Base-by-base conservation (phyloP, 73 alveolate genomes). In the Paraurostyla sp. region DNA sequence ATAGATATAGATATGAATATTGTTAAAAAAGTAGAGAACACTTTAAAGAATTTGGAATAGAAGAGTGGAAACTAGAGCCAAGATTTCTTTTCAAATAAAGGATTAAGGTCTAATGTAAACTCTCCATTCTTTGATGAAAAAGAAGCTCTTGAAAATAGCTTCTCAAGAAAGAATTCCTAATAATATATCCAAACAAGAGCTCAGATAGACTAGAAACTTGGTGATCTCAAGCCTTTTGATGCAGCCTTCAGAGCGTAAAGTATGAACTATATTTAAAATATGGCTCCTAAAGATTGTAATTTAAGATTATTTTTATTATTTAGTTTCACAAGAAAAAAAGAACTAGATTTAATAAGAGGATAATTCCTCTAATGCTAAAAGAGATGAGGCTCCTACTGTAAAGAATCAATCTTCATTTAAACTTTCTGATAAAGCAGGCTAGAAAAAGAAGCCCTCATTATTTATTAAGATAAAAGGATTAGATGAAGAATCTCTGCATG, bases 81-180 rank as follows among this genome's bases (percentile, higher is more conserved):
- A 22, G 25, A 65, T 6, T 38, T 65, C 54, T 65, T 65, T 35
- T 2, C 35, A 18, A 36, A 65, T 38, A 9, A 33, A 38, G 41
- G 41, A 9, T 36, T 15, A 38, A 1, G 7, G 7, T 18, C 41
- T 35, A 3, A 38, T 65, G 7, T 4, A 6, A 38, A 65, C 29
- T 38, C 7, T 15, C 40, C 58, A 22, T 11, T 59, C 16, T 2
- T 65, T 38, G 58, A 65, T 65, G 82, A 65, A 65, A 65, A 65
- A 40, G 56, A 65, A 36, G 9, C 9, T 15, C 35, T 65, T 56
- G 56, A 65, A 38, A 32, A 38, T 30, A 65, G 60, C 1, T 38
- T 38, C 36, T 65, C 82, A 38, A 33, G 82, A 65, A 65, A 65
- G 23, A 40, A 33, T 13, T 65, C 82, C n/a, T 40, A 65, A 65